These are phyloP conservation scores for Candida neerlandica DNA, from an alignment of 1,139 yeast species.

Conservation along the genomic window DNA sequence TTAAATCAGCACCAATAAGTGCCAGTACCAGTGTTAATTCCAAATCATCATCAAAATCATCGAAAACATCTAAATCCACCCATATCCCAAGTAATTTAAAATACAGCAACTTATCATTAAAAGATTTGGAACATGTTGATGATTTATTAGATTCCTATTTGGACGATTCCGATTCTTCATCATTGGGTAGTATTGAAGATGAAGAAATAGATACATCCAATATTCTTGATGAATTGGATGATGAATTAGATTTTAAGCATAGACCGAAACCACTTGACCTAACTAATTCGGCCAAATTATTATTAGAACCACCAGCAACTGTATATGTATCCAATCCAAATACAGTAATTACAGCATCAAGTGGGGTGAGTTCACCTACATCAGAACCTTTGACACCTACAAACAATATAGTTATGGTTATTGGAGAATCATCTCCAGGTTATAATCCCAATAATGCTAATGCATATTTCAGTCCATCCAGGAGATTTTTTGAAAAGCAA, in stretches of 20 bases:
- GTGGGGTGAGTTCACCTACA: not conserved
- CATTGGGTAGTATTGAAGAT: conserved; percentile 27
- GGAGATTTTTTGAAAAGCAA: conserved; percentile 26
- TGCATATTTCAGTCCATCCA: conserved; percentile 35
- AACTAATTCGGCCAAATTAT: conserved; percentile 5
- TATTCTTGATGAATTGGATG: conserved; percentile 13
- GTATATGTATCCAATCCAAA: not conserved
- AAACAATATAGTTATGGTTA: conserved; percentile 26
- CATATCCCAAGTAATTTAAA: not conserved
- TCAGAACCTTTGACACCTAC: conserved; percentile 21
- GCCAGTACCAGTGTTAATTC: conserved; percentile 1
- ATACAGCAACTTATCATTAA: conserved; percentile 12
- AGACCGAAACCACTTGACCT: conserved; percentile 19
- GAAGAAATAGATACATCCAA: conserved; percentile 20
- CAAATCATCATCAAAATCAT: conserved; percentile 3
- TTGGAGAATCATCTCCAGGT: conserved; percentile 42
- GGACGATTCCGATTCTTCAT: conserved; percentile 44
- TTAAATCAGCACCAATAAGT: conserved; percentile 14
- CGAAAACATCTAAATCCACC: not conserved
- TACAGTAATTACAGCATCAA: conserved; percentile 9
- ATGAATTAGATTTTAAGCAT: conserved; percentile 6
- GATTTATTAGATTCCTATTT: conserved; percentile 48
- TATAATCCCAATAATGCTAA: conserved; percentile 21
- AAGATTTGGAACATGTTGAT: conserved; percentile 43
- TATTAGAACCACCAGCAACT: not conserved